A percentile compares a stretch with the other conserved stretches of the same genome.
Evolutionary conservation across 2,329 filamentous ascomycete genomes (phyloP).

Genomic region (Hymenoscyphus occultus): DNA sequence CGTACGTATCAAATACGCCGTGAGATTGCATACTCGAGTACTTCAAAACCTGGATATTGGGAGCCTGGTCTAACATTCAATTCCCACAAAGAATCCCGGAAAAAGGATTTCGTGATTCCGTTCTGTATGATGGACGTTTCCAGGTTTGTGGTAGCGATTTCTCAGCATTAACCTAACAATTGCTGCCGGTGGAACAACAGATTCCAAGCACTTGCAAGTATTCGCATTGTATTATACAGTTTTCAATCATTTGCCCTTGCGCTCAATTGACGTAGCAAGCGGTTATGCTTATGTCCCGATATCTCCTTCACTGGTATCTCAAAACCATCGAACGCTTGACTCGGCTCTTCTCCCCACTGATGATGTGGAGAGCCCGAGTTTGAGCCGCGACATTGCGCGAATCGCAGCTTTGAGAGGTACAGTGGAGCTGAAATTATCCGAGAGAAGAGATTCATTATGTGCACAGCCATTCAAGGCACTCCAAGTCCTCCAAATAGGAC

Average conservation of each 20-base stretch:
- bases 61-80: too few species aligned
- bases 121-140: too few species aligned
- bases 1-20: not conserved
- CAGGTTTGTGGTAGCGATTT: not conserved
- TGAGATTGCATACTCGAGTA: not conserved
- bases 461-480: not conserved
- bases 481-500: not conserved
- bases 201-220: not conserved
- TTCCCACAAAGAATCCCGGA: too few species aligned
- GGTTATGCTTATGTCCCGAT: not conserved
- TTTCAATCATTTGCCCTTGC: not conserved
- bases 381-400: not conserved
- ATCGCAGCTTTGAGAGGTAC: not conserved
- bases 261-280: not conserved
- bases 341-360: not conserved
- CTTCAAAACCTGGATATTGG: too few species aligned
- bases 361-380: not conserved
- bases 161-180: not conserved
- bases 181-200: not conserved
- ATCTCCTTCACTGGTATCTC: not conserved
- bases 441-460: slow-evolving; percentile 10
- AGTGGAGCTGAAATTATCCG: not conserved
- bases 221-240: slow-evolving; percentile 1
- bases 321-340: not conserved
- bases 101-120: too few species aligned